These are phyloP conservation scores for Phytophthora pistaciae DNA, from an alignment of 352 stramenopile species.

Conservation along the genomic window DNA sequence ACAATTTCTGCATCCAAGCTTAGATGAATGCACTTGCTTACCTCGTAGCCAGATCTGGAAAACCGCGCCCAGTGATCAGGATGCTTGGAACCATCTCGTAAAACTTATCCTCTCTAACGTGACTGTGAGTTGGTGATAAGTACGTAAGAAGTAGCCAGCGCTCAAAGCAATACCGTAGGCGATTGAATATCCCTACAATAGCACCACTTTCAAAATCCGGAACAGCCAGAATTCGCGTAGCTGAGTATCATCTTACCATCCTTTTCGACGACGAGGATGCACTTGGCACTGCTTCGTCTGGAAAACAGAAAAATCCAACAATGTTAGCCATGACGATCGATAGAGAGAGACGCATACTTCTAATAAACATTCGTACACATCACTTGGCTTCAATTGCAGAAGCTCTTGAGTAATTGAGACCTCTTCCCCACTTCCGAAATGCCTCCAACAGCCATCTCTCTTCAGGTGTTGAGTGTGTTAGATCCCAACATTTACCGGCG, in stretches of 20 bases:
- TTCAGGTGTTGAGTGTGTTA: slow-evolving; percentile 25
- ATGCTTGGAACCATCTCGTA: slow-evolving; percentile 91
- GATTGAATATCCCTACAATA: slow-evolving; percentile 94
- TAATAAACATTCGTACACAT: slow-evolving; percentile 51
- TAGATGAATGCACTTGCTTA: slow-evolving; percentile 27
- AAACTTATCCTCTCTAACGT: slow-evolving; percentile 84
- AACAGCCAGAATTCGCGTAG: not conserved
- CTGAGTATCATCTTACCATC: slow-evolving; percentile 71
- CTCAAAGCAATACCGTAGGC: slow-evolving; percentile 63
- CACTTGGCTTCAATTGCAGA: slow-evolving; percentile 54
- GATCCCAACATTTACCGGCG: not conserved
- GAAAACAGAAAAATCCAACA: not conserved
- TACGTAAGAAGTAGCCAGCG: not conserved
- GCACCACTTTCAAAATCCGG: slow-evolving; percentile 30
- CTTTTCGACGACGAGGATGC: slow-evolving; percentile 96
- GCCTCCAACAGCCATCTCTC: slow-evolving; percentile 63
- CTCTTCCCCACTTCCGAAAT: slow-evolving; percentile 67
- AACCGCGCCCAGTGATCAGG: slow-evolving; percentile 94
- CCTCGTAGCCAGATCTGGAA: slow-evolving; percentile 95
- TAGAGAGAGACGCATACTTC: not conserved
- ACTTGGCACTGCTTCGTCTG: slow-evolving; percentile 79
- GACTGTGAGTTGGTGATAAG: not conserved
- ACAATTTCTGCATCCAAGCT: not conserved
- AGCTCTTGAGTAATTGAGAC: slow-evolving; percentile 81
- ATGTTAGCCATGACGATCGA: not conserved